These are phyloP conservation scores for Xanthoconium purpureum DNA, from an alignment of 768 basidiomycete species.

Conservation along the genomic window DNA sequence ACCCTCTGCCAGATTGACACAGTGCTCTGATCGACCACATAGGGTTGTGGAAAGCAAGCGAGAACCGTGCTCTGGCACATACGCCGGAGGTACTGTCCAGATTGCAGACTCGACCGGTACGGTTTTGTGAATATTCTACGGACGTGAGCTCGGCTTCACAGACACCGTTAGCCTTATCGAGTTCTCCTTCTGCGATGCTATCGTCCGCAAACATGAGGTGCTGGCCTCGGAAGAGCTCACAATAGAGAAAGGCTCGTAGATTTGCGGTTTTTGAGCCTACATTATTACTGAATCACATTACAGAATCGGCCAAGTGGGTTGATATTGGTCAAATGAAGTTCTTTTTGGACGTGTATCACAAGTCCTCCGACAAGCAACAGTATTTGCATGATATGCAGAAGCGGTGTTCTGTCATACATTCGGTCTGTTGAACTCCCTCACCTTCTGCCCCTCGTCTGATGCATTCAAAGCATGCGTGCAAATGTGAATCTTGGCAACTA, in stretches of 20 bases:
- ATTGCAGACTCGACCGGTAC: slow-evolving; percentile 2
- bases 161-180: background rate
- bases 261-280: too few species aligned
- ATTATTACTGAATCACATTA: too few species aligned
- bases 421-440: too few species aligned
- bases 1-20: background rate
- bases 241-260: background rate
- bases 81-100: slow-evolving; percentile 3
- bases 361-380: background rate
- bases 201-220: background rate
- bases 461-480: background rate
- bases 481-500: background rate
- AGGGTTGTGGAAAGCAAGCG: background rate
- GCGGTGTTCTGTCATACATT: too few species aligned
- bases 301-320: background rate
- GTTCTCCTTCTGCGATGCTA: background rate
- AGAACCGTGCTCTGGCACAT: background rate
- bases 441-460: too few species aligned
- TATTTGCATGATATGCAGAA: background rate
- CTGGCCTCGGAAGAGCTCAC: background rate
- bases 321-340: background rate
- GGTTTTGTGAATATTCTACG: background rate
- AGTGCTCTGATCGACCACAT: background rate
- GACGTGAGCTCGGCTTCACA: slow-evolving; percentile 16
- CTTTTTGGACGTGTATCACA: background rate